A percentile compares a stretch with the other conserved stretches of the same genome.
Conservation (phyloP, 495 filamentous ascomycete genomes). For the Astrocystis sublimbata region DNA sequence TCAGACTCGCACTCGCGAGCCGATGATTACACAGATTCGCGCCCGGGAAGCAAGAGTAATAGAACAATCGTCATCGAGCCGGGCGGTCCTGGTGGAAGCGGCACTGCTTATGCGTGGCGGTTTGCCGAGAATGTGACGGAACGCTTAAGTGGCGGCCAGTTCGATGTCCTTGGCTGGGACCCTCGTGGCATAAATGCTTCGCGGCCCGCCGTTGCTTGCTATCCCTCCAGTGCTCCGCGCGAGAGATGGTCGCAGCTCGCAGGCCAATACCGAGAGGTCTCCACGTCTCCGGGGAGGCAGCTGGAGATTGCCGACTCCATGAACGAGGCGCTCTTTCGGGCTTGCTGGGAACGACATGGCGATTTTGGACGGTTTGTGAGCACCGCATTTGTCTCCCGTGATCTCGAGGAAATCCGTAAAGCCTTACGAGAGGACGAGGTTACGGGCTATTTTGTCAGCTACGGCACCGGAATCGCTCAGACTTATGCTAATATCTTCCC, state of each 20-base stretch:
- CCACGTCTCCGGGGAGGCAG: constrained; percentile 31
- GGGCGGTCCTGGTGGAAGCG: constrained; percentile 49
- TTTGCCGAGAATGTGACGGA: constrained; percentile 36
- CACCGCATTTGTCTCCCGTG: constrained; percentile 48
- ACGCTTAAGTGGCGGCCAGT: constrained; percentile 42
- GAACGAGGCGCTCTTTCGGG: constrained; percentile 43
- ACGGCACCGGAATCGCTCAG: constrained; percentile 65
- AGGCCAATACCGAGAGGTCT: constrained; percentile 40
- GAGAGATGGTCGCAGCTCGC: constrained; percentile 46
- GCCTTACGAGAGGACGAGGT: constrained; percentile 50
- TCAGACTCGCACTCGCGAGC: neutral
- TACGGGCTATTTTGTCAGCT: constrained; percentile 67
- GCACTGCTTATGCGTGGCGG: constrained; percentile 41
- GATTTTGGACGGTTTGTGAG: constrained; percentile 44
- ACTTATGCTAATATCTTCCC: constrained; percentile 33
- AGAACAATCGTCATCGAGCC: constrained; percentile 52
- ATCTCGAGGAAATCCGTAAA: constrained; percentile 53
- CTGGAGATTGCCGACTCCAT: constrained; percentile 43
- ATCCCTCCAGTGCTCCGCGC: constrained; percentile 42
- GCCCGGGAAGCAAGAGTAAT: constrained; percentile 39
- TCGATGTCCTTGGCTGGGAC: constrained; percentile 58
- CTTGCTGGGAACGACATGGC: constrained; percentile 47
- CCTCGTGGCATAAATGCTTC: constrained; percentile 57
- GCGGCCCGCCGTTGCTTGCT: constrained; percentile 52
- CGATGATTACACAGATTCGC: neutral